These are phyloP conservation scores for Starmera caribaea DNA, from an alignment of 805 yeast genomes.

Conservation along the genomic window DNA sequence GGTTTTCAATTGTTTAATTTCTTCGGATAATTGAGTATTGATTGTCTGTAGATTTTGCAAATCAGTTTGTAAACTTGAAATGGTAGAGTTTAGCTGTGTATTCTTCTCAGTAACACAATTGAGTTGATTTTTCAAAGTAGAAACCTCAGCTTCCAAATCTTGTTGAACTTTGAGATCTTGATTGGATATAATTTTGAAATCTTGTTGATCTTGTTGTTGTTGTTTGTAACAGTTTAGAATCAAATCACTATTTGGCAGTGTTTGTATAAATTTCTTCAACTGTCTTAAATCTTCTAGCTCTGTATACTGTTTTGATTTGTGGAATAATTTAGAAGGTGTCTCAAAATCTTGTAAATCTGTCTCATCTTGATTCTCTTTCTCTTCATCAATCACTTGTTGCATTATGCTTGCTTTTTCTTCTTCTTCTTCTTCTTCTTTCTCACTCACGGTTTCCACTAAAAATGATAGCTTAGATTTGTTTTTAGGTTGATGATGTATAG, in stretches of 20 bases:
- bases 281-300: slow-evolving; percentile 13
- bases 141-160: background rate
- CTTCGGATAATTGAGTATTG: background rate
- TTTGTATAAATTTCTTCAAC: slow-evolving; percentile 8
- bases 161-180: background rate
- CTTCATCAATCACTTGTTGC: slow-evolving; percentile 1
- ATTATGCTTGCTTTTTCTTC: background rate
- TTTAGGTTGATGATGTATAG: slow-evolving; percentile 14
- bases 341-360: background rate
- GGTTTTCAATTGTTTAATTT: slow-evolving; percentile 2
- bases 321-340: slow-evolving; percentile 15
- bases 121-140: background rate
- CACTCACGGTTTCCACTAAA: slow-evolving; percentile 10
- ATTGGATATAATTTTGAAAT: background rate
- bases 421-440: background rate
- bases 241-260: slow-evolving; percentile 7
- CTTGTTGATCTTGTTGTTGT: background rate
- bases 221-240: slow-evolving; percentile 1
- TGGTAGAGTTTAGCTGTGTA: too few relatives aligned
- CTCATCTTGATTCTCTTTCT: slow-evolving; percentile 5
- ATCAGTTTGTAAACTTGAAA: too few relatives aligned
- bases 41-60: too few relatives aligned
- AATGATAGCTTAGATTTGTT: slow-evolving; percentile 14
- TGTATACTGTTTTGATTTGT: background rate
- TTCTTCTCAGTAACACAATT: background rate